phyloP scores from a whole-genome alignment of 768 basidiomycete species.

The Phanerochaete sordida region DNA sequence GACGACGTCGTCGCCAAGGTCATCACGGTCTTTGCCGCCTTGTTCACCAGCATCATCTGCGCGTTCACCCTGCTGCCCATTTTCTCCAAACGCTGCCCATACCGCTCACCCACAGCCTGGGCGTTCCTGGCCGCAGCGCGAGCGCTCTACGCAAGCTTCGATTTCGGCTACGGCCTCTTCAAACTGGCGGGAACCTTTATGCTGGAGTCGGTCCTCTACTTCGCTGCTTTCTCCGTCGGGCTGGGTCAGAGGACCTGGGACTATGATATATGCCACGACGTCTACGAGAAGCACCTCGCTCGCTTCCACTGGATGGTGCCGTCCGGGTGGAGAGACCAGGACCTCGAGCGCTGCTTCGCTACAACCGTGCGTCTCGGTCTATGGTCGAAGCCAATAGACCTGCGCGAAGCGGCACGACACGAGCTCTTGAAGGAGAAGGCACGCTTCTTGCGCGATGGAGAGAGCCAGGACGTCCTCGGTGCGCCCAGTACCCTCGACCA shows the following conservation, averaged over 20 bases:
- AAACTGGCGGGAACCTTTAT: not conserved
- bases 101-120: slow-evolving; percentile 2
- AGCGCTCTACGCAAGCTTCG: not conserved
- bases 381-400: not conserved
- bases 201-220: not conserved
- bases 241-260: not conserved
- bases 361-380: not conserved
- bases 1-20: slow-evolving; percentile 1
- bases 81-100: slow-evolving; percentile 4
- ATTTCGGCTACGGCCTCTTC: not conserved
- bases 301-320: not conserved
- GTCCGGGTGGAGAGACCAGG: not conserved
- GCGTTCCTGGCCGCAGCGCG: not conserved
- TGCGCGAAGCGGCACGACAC: not conserved
- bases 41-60: not conserved
- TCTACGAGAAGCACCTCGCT: not conserved
- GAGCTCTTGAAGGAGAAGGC: not conserved
- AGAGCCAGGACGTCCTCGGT: not conserved
- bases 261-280: not conserved
- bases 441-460: not conserved
- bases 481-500: not conserved
- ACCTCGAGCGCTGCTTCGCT: not conserved
- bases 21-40: not conserved
- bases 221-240: too few relatives aligned
- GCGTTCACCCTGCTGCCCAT: not conserved